Evolutionary conservation across 2,329 filamentous ascomycete species (phyloP), one percentile per base, ranked within the genome.

Genomic region (Cercospora sesami): DNA sequence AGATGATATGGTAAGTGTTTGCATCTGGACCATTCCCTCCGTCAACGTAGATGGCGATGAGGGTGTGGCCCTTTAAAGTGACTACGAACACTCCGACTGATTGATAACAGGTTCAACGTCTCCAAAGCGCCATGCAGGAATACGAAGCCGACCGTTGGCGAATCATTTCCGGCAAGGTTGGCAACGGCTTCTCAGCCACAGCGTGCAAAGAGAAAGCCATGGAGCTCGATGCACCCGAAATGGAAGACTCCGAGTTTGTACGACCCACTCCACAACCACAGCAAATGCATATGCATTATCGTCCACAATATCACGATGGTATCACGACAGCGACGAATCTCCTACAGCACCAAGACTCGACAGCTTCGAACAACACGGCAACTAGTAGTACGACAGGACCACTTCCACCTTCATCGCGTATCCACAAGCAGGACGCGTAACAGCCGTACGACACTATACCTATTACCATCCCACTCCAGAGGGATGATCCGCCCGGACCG

Each of bases 131-230:
- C 5, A 86, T 94, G 73, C 88, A 91, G 77, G 92, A 94, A 79
- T 94, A 94, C 83, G 92, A 95, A 77, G 91, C 91, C 81, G 93
- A 97, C 79, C 93, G 93, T 78, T 97, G 94, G 94, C 90, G 93
- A 73, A 92, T 96, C 76, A 89, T 97, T 70, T 91, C 94, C 68
- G 91, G 91, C 76, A 97, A 96, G 81, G 91, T 97, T 75, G 94
- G 94, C 69, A 91, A 90, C 61, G 93, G 94, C 58, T 96, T 96
- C 78, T 95, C 93, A 42, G 92, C 94, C 48, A 87, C 89, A 39
- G 92, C 93, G 55, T 97, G 94, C 81, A 90, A 91, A 79, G 93
- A 96, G 76, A 90, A 93, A 75, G 90, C 89, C 33, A 82, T 86
- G 68, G 87, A 92, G 80, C 80, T 94, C 51, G 70, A 73, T 26